These are phyloP conservation scores for Epichloe glyceriae DNA, from an alignment of 2,329 filamentous ascomycete genomes.

Conservation along the genomic window DNA sequence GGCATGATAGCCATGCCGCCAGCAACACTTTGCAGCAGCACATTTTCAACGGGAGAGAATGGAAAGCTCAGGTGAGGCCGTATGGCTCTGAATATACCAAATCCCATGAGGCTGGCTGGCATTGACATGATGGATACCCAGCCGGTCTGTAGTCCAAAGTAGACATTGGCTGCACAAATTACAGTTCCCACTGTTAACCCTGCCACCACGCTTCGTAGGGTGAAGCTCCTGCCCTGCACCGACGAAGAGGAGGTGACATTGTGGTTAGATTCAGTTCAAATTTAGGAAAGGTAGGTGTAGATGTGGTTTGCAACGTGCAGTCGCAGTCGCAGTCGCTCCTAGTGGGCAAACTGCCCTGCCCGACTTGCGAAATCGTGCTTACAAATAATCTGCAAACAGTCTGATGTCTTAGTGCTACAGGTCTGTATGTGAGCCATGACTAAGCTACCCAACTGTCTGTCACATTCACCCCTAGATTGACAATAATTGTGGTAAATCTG, in stretches of 20 bases:
- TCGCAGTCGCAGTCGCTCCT: neutral
- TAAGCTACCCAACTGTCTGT: neutral
- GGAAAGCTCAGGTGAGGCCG: slow-evolving; percentile 61
- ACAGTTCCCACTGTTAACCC: slow-evolving; percentile 76
- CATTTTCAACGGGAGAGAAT: slow-evolving; percentile 92
- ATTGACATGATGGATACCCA: slow-evolving; percentile 80
- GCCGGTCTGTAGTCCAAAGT: slow-evolving; percentile 87
- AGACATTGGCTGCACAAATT: slow-evolving; percentile 95
- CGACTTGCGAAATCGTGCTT: neutral
- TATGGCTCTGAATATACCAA: slow-evolving; percentile 79
- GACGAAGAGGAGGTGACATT: slow-evolving; percentile 5
- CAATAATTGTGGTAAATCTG: too few species aligned
- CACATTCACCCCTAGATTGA: too few species aligned
- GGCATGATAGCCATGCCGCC: slow-evolving; percentile 96
- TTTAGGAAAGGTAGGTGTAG: too few species aligned
- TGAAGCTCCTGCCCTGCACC: slow-evolving; percentile 58
- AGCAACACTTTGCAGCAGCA: slow-evolving; percentile 89
- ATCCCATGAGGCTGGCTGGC: slow-evolving; percentile 88
- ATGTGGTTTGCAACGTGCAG: neutral
- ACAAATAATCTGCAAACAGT: neutral
- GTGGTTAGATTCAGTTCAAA: neutral
- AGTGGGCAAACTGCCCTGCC: neutral
- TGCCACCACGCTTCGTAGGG: slow-evolving; percentile 62
- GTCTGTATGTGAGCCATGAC: neutral
- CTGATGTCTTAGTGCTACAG: too few species aligned